Percentiles rank a stretch among this genome's conserved stretches.
phyloP scores from a whole-genome alignment of 176 grass and related monocot genomes.

The Lolium rigidum region DNA sequence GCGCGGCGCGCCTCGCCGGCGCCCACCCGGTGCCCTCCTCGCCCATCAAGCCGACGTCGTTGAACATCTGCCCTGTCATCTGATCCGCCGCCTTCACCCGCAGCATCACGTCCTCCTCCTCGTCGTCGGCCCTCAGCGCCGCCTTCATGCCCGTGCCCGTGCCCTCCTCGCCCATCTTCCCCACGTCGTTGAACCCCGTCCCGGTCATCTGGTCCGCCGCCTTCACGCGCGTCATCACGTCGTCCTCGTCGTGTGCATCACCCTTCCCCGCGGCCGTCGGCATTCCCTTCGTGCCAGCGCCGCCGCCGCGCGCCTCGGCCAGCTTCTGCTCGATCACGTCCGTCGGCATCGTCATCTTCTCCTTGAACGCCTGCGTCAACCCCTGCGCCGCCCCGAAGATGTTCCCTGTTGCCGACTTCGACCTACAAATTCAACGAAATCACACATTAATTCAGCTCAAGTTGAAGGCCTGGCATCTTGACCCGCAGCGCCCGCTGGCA shows the following conservation, averaged over 20 bases:
- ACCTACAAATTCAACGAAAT: constrained; percentile 24
- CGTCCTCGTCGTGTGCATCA: not conserved
- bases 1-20: constrained; percentile 1
- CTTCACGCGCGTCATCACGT: constrained; percentile 42
- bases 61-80: constrained; percentile 51
- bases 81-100: constrained; percentile 48
- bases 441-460: not conserved
- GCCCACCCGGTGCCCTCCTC: constrained; percentile 48
- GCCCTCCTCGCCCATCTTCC: constrained; percentile 37
- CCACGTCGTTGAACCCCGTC: constrained; percentile 52
- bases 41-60: constrained; percentile 50
- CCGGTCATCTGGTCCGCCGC: constrained; percentile 54
- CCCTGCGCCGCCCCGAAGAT: constrained; percentile 40
- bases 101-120: constrained; percentile 34
- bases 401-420: constrained; percentile 42
- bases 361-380: constrained; percentile 31
- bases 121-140: not conserved
- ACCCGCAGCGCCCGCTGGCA: too few relatives aligned
- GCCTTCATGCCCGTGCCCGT: constrained; percentile 1
- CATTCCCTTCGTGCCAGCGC: not conserved
- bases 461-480: not conserved
- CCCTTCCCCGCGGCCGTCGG: not conserved
- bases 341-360: constrained; percentile 53
- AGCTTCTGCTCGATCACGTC: constrained; percentile 49
- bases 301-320: not conserved